Evolutionary conservation across 1,284 basidiomycete species (phyloP), one percentile per base, ranked within the genome.

Genomic region (Hortiboletus rubellus): DNA sequence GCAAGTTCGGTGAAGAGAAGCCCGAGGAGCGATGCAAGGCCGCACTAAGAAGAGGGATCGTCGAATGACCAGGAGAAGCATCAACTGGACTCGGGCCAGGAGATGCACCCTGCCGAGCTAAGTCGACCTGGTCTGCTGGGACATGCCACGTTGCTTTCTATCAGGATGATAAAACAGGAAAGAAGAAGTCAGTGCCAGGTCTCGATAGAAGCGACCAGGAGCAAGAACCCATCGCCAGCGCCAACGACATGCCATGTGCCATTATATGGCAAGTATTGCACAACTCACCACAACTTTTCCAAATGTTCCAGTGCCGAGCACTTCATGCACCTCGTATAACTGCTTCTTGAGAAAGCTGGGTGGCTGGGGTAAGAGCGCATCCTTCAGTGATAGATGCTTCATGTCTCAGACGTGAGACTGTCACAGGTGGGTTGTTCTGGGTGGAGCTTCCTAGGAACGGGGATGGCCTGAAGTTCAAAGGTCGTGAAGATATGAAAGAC

Each of bases 291-390:
- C 80, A 50, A 96, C 93, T 72, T 92, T 91, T 40, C 93, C 93
- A 73, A 95, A 96, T 0, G 90, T 87, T 5, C 93, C 93, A 43
- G 81, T 81, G 7, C 94, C 94, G 3, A 96, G 77, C 15, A 86
- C 79, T 38, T 87, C 80, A 54, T 89, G 85, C 2, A 90, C 76
- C 60, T 88, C 85, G 66, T 92, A 92, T 24, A 83, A 76, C 70
- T 87, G 90, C 79, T 94, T 95, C 81, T 94, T 94, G 66, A 74
- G 75, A 69, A 92, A 94, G 55, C 89, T 92, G 0, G 89, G 79
- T 2, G 93, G 93, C 68, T 95, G 92, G 0, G 87, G 83, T 11
- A 94, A 80, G 45, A 95, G 66, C 7, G 73, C 67, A 54, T 81
- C 79, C 56, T 74, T 73, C 46, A 79, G 60, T 7, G 77, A 76